Evolutionary conservation across 73 alveolate genomes (phyloP), one percentile per base, ranked within the genome.

Genomic region (Paramecium primaurelia): DNA sequence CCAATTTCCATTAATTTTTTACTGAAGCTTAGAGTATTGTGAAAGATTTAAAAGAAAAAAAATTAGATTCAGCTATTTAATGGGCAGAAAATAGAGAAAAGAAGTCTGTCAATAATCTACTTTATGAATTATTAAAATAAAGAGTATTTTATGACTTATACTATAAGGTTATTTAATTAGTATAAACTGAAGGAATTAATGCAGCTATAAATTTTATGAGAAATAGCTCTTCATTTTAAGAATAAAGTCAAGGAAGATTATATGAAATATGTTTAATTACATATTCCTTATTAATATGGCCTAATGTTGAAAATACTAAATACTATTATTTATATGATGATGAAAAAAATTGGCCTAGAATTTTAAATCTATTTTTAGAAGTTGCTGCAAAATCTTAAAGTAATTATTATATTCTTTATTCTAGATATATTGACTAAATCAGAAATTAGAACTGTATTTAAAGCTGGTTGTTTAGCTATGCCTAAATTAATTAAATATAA

Each of bases 401-500:
- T 45, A 89, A 45, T 7, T 44, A 75, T 5, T 44, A 59, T 6
- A 49, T 28, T 45, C 26, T 83, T 34, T 12, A 37, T 71, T 20
- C 20, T 89, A 88, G 86, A 38, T 42, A 20, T 34, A 11, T 8
- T 71, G 10, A 40, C 26, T 42, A 37, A 88, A 64, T 88, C 87
- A 6, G 77, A 34, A 68, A 14, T 88, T 28, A 88, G 58, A 25
- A 38, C 59, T 40, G 71, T 69, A 40, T 88, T 88, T 60, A 6
- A 28, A 40, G 86, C 86, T 20, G 77, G 80, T 11, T 60, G 42
- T 16, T 44, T 88, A 89, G 92, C 94, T 12, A 58, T 89, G 49
- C 94, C 94, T 71, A 89, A 89, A 71, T 89, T 89, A 25, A 47
- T 80, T 10, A 80, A 80, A 80, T 80, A 80, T 49, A 45, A 80